Evolutionary conservation across 176 grass and related monocot species (phyloP).

Genomic region (Oryza australiensis): DNA sequence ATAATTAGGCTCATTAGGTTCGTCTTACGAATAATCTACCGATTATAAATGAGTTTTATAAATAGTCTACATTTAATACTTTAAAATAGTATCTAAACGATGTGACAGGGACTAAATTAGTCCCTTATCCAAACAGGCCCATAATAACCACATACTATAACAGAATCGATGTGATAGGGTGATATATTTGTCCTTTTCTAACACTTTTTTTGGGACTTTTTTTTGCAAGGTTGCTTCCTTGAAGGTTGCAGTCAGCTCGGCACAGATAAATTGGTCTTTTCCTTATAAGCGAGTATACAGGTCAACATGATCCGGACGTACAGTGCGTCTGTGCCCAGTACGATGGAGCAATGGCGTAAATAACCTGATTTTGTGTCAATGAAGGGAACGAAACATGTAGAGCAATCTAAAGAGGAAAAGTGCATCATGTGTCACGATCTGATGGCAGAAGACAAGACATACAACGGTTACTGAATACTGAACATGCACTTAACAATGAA

Average conservation of each 20-base stretch:
- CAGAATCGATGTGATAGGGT: neutral
- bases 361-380: neutral
- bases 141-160: too few species aligned
- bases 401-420: neutral
- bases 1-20: too few species aligned
- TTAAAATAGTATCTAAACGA: too few species aligned
- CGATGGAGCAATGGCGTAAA: neutral
- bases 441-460: neutral
- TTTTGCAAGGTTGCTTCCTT: conserved; percentile 23
- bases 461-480: neutral
- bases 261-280: neutral
- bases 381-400: neutral
- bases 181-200: neutral
- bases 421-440: neutral
- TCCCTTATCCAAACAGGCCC: too few species aligned
- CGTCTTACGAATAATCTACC: too few species aligned
- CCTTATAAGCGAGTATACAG: neutral
- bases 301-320: neutral
- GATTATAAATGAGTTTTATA: too few species aligned
- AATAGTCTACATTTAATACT: too few species aligned
- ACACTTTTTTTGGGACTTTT: neutral
- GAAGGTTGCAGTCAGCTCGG: conserved; percentile 9
- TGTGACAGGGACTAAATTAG: too few species aligned
- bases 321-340: too few species aligned
- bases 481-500: neutral